Evolutionary conservation across 352 stramenopile genomes (phyloP), one percentile per base, ranked within the genome.

Genomic region (Globisporangium radiosum): DNA sequence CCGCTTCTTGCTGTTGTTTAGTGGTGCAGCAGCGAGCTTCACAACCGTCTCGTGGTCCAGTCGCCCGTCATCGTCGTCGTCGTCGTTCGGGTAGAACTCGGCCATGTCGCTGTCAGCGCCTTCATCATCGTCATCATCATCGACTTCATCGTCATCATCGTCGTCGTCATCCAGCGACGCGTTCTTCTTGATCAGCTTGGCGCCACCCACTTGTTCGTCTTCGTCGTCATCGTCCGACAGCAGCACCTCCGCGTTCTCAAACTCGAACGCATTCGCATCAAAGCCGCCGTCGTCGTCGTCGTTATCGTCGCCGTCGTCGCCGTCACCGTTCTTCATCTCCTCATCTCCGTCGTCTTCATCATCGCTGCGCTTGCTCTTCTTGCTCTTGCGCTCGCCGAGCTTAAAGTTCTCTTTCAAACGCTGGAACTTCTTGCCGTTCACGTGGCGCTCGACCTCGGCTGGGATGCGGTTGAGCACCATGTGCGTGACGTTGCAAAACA

Each of bases 401-500:
- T 85, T 81, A 49, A 89, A 80, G 55, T 92, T 72, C 57, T 83
- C 69, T 62, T 91, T 91, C 65, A 92, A 65, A 9, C 84, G 81
- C 63, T 85, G 68, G 69, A 89, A 97, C 54, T 85, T 85, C 56
- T 95, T 95, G 45, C 89, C 89, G 44, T 88, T 85, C 59, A 96
- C 76, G 66, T 97, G 89, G 48, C 85, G 90, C 71, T 96, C 88
- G 13, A 97, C 78, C 64, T 97, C 78, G 11, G 69, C 63, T 10
- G 89, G 89, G 54, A 97, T 96, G 56, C 81, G 78, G 68, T 97
- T 97, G n/a, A 97, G 65, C 36, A 90, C 71, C 36, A 65, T 90
- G 47, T 77, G 69, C 5, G 89, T 96, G 39, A 97, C 76, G 44
- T 92, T 95, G 72, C 89, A 97, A 53, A 70, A 97, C n/a, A 97